A percentile compares a stretch with the other conserved stretches of the same genome.
Conservation (phyloP, 768 basidiomycete genomes). For the Austroboletus festivus region DNA sequence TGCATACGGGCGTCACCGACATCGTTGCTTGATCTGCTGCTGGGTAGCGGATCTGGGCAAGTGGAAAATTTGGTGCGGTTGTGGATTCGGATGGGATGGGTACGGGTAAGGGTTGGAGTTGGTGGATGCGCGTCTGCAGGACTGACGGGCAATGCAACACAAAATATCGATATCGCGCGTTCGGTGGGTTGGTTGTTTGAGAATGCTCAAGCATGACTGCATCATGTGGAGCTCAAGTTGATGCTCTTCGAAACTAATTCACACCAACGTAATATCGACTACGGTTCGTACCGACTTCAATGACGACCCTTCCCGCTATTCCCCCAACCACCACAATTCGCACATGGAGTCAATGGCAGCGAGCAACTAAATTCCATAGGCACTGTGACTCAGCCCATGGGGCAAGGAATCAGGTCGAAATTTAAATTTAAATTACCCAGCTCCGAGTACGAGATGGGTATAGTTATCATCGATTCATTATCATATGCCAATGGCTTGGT, state of each 20-base stretch:
- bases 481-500: neutral
- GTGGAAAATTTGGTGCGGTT: constrained; percentile 64
- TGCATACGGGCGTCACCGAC: constrained; percentile 34
- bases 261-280: too few relatives aligned
- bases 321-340: too few relatives aligned
- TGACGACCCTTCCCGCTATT: too few relatives aligned
- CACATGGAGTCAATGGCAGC: too few relatives aligned
- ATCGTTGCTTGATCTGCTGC: constrained; percentile 55
- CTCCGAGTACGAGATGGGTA: too few relatives aligned
- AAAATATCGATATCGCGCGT: constrained; percentile 4
- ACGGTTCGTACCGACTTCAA: too few relatives aligned
- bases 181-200: constrained; percentile 4
- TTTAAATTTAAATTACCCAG: too few relatives aligned
- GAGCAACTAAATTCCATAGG: too few relatives aligned
- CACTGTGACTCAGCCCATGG: too few relatives aligned
- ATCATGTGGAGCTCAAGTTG: too few relatives aligned
- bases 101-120: constrained; percentile 44
- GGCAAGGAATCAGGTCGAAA: too few relatives aligned
- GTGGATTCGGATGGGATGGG: constrained; percentile 48
- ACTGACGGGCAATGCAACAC: neutral
- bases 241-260: too few relatives aligned
- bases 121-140: constrained; percentile 18
- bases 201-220: neutral
- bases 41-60: constrained; percentile 50
- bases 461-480: neutral